A percentile compares a stretch with the other conserved stretches of the same genome.
Conservation (phyloP, 2,329 filamentous ascomycete species). For the Teratosphaeria zuluensis region DNA sequence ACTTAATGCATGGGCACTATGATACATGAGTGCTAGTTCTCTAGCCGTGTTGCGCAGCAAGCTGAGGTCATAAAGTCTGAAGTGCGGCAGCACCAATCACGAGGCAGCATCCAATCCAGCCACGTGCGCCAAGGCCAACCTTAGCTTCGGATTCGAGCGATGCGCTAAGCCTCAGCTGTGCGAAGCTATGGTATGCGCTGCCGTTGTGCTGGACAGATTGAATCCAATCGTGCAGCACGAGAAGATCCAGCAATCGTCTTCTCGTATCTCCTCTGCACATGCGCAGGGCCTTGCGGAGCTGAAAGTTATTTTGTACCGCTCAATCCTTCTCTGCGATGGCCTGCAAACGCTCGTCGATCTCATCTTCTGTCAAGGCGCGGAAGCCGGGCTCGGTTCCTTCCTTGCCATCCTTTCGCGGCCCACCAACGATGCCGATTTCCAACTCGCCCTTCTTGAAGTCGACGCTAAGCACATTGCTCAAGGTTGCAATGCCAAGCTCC, state of each 20-base stretch:
- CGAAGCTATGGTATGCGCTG: neutral
- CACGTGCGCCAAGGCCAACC: neutral
- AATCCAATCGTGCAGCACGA: neutral
- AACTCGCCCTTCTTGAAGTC: slow-evolving; percentile 99
- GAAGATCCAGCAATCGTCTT: neutral
- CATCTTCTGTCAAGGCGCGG: slow-evolving; percentile 84
- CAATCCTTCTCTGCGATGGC: slow-evolving; percentile 98
- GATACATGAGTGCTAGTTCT: neutral
- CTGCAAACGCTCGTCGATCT: slow-evolving; percentile 97
- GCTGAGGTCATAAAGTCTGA: neutral
- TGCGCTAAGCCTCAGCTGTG: neutral
- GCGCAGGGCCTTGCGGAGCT: slow-evolving; percentile 2
- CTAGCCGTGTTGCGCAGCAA: neutral
- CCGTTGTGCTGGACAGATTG: neutral
- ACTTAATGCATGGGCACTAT: neutral
- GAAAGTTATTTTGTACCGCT: slow-evolving; percentile 19
- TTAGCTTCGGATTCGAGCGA: neutral
- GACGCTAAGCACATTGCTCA: slow-evolving; percentile 94
- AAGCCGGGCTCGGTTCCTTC: slow-evolving; percentile 73
- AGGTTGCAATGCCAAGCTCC: slow-evolving; percentile 86
- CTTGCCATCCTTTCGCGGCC: slow-evolving; percentile 69
- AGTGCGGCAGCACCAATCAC: neutral
- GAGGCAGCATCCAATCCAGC: neutral
- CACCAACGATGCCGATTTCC: slow-evolving; percentile 94
- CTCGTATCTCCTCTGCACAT: neutral